Evolutionary conservation across 108 stramenopile genomes (phyloP), one percentile per base, ranked within the genome.

Genomic region (Cyclostephanos tholiformis): DNA sequence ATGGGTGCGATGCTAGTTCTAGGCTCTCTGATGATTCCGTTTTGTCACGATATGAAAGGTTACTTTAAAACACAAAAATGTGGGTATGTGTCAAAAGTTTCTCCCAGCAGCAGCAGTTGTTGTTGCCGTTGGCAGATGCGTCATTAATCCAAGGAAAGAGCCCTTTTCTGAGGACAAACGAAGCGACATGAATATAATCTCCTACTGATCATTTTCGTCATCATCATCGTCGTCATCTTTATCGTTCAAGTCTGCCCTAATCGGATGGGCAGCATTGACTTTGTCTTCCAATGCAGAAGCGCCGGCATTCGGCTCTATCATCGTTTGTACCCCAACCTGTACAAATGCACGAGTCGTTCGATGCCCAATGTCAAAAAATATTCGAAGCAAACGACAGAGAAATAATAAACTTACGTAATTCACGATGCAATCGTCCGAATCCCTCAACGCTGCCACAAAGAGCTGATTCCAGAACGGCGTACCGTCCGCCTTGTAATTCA

Each of bases 401-500:
- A 19, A 16, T 36, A 73, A 55, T 10, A 46, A 25, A 91, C 92
- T 88, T 85, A 96, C 91, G 67, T 94, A 97, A 73, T 97, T 97
- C 41, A 97, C 96, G 71, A 97, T 95, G 69, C 91, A 87, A 59
- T 95, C 91, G 73, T 97, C 94, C 6, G 90, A 84, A 68, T 97
- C 98, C 55, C 96, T 80, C 57, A 98, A 76, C 10, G 98, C 91
- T 20, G 95, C 97, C 38, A 98, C 88, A 73, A 98, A 98, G 61
- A 98, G 95, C 65, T 98, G 97, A 77, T 98, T 98, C 98, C 98
- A 98, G 71, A 98, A 98, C 1, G 98, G 98, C 17, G 94, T 96
- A 7, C 97, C 97, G 82, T 98, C 98, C 20, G 98, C 95, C 87
- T 95, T 97, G 84, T 98, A 98, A 74, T 98, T 98, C 39, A 98